Evolutionary conservation across 1,139 yeast species (phyloP).

Genomic region (Debaryomyces fabryi): DNA sequence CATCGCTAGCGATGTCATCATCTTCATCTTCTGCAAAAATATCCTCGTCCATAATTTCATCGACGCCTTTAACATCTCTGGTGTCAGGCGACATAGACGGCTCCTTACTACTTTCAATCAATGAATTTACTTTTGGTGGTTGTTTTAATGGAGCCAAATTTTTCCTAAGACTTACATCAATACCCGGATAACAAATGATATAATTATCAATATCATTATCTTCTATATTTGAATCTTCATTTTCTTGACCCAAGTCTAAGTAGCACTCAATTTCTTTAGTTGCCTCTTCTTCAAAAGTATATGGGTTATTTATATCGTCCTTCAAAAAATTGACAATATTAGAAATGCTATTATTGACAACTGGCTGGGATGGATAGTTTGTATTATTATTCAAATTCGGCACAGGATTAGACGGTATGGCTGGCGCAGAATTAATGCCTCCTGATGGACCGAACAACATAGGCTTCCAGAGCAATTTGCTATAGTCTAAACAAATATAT

Average conservation of each 20-base stretch:
- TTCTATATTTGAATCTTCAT: constrained; percentile 1
- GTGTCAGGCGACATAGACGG: neutral
- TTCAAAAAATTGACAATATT: constrained; percentile 57
- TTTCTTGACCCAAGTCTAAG: constrained; percentile 30
- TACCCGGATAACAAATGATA: constrained; percentile 37
- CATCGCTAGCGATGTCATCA: constrained; percentile 14
- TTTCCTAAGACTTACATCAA: constrained; percentile 18
- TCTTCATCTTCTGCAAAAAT: constrained; percentile 8
- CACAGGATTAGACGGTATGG: constrained; percentile 20
- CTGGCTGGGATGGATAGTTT: constrained; percentile 7
- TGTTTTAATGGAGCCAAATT: neutral
- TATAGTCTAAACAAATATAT: constrained; percentile 54
- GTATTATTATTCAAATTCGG: constrained; percentile 19
- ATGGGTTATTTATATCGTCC: constrained; percentile 66
- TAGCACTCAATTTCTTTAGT: constrained; percentile 41
- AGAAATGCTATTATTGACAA: constrained; percentile 52
- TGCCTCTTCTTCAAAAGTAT: constrained; percentile 58
- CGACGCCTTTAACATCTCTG: constrained; percentile 12
- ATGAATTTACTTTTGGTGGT: neutral
- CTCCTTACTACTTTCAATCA: neutral
- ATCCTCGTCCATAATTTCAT: constrained; percentile 17
- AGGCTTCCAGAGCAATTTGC: constrained; percentile 74
- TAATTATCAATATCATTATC: constrained; percentile 24
- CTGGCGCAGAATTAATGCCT: constrained; percentile 66
- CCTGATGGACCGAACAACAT: constrained; percentile 83